Percentiles rank a stretch among this genome's conserved stretches.
Conservation (phyloP, 1,139 yeast genomes). For the Torulaspora pretoriensis region DNA sequence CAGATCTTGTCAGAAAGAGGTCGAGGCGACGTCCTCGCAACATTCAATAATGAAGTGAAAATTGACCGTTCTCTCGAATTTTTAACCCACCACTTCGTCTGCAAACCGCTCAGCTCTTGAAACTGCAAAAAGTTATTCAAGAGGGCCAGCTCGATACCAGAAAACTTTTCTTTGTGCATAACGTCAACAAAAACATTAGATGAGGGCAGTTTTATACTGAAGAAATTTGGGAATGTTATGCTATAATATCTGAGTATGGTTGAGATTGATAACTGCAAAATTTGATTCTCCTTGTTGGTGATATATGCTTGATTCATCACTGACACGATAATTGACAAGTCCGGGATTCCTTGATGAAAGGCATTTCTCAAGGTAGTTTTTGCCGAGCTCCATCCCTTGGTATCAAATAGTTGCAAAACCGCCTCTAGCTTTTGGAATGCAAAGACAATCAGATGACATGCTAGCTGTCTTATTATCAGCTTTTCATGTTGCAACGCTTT, state of each 20-base stretch:
- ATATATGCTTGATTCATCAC: slow-evolving; percentile 39
- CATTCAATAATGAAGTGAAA: slow-evolving; percentile 55
- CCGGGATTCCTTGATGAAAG: slow-evolving; percentile 46
- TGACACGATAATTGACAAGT: slow-evolving; percentile 41
- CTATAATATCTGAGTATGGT: slow-evolving; percentile 37
- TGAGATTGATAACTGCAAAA: slow-evolving; percentile 39
- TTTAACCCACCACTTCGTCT: slow-evolving; percentile 64
- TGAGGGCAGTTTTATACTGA: slow-evolving; percentile 31
- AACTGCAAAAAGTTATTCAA: slow-evolving; percentile 45
- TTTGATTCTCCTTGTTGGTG: slow-evolving; percentile 37
- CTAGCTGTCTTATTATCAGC: slow-evolving; percentile 60
- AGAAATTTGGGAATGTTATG: slow-evolving; percentile 35
- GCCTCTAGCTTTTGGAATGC: slow-evolving; percentile 50
- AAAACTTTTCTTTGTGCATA: slow-evolving; percentile 35
- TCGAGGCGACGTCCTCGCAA: slow-evolving; percentile 41
- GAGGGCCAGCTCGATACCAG: slow-evolving; percentile 51
- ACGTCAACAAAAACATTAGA: slow-evolving; percentile 37
- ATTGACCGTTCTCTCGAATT: slow-evolving; percentile 45
- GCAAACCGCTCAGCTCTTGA: slow-evolving; percentile 39
- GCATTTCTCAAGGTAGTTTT: slow-evolving; percentile 40
- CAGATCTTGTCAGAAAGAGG: slow-evolving; percentile 38
- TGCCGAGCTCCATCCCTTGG: slow-evolving; percentile 41
- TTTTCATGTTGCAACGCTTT: slow-evolving; percentile 55
- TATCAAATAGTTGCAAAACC: slow-evolving; percentile 40
- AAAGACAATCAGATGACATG: slow-evolving; percentile 55